These are phyloP conservation scores for Talaromyces stipitatus DNA, from an alignment of 495 filamentous ascomycete genomes.

Conservation along the genomic window DNA sequence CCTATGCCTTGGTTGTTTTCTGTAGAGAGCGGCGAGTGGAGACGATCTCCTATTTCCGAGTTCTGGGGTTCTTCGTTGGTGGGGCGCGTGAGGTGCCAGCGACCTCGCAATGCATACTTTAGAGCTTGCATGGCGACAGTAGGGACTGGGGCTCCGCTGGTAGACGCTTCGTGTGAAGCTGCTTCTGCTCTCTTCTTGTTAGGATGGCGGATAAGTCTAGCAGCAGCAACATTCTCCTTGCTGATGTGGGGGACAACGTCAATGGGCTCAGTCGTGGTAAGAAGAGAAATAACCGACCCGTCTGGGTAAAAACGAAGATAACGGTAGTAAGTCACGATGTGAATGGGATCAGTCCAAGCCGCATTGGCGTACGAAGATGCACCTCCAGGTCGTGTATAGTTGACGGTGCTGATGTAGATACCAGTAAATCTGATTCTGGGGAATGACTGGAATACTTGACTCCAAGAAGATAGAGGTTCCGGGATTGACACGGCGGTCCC, in stretches of 20 bases:
- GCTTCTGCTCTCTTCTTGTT: constrained; percentile 27
- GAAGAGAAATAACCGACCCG: constrained; percentile 69
- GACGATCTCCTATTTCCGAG: constrained; percentile 4
- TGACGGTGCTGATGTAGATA: constrained; percentile 91
- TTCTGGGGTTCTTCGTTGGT: constrained; percentile 13
- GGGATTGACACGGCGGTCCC: constrained; percentile 26
- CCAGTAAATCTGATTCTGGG: constrained; percentile 91
- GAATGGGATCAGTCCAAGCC: constrained; percentile 75
- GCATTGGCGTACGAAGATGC: constrained; percentile 44
- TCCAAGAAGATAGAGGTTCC: constrained; percentile 32
- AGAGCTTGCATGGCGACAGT: constrained; percentile 36
- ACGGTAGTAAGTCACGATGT: constrained; percentile 96
- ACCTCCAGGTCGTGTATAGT: constrained; percentile 81
- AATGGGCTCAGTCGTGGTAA: constrained; percentile 70
- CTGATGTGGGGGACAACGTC: constrained; percentile 75
- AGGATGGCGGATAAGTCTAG: constrained; percentile 20
- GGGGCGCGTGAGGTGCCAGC: constrained; percentile 50
- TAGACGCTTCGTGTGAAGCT: constrained; percentile 8
- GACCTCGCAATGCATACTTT: constrained; percentile 52
- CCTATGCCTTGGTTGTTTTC: constrained; percentile 38
- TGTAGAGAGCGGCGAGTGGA: constrained; percentile 6
- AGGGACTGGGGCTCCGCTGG: constrained; percentile 23
- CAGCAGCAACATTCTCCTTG: constrained; percentile 37
- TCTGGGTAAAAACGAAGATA: constrained; percentile 94
- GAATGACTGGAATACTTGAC: constrained; percentile 66